Conservation (phyloP, 129 eudicot genomes). For the Rutidosis leptorrhynchoides region DNA sequence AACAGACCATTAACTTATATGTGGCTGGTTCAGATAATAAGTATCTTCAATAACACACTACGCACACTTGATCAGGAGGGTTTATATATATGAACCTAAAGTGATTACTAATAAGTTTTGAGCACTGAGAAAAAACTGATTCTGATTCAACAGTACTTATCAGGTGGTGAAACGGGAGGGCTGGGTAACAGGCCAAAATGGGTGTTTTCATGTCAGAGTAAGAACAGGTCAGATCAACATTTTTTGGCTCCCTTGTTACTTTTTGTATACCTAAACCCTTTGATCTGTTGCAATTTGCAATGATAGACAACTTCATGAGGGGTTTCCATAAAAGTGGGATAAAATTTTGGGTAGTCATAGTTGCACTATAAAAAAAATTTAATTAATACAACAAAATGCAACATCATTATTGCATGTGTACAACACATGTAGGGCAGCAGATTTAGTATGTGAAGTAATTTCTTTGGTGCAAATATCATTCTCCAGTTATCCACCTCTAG, state of each 20-base stretch:
- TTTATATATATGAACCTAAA: not conserved
- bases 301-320: not conserved
- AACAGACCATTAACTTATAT: constrained; percentile 1
- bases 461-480: not conserved
- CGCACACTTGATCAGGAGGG: not conserved
- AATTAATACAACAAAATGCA: not conserved
- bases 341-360: not conserved
- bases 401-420: not conserved
- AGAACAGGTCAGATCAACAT: not conserved
- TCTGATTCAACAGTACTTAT: not conserved
- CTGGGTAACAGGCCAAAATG: not conserved
- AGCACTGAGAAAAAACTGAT: not conserved
- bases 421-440: not conserved
- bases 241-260: not conserved
- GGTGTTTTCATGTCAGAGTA: not conserved
- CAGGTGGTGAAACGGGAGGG: not conserved
- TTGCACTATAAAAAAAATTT: not conserved
- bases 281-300: not conserved
- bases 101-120: not conserved
- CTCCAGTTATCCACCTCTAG: not conserved
- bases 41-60: not conserved
- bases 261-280: not conserved
- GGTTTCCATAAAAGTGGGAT: not conserved
- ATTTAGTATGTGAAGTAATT: not conserved
- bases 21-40: constrained; percentile 14